phyloP scores from a whole-genome alignment of 2,329 filamentous ascomycete genomes.

The Alternaria postmessia region DNA sequence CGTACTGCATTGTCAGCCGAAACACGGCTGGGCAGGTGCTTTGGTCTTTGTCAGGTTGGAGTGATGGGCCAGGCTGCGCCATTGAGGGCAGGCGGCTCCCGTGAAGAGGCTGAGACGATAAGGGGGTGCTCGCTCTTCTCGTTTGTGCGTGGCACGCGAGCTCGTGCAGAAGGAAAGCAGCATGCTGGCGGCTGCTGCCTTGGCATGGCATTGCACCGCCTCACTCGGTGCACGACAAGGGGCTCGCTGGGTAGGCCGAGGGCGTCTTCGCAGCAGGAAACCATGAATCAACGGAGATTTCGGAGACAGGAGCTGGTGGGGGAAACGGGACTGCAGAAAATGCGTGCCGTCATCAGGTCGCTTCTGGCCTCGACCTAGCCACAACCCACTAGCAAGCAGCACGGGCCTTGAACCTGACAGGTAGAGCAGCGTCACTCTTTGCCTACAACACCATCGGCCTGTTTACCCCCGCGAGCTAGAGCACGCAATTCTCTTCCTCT shows the following conservation, averaged over 20 bases:
- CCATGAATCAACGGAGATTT: constrained; percentile 2
- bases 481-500: constrained; percentile 27
- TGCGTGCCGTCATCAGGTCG: constrained; percentile 26
- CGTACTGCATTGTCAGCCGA: not conserved
- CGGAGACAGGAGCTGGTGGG: constrained; percentile 16
- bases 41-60: not conserved
- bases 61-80: not conserved
- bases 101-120: constrained; percentile 7
- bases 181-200: constrained; percentile 17
- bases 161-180: constrained; percentile 13
- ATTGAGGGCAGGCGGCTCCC: not conserved
- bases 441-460: constrained; percentile 32
- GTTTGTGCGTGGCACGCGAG: constrained; percentile 34
- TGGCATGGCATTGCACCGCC: constrained; percentile 20
- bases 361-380: constrained; percentile 22
- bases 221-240: not conserved
- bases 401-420: constrained; percentile 17
- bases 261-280: constrained; percentile 10
- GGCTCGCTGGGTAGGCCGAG: not conserved
- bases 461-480: constrained; percentile 28
- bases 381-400: constrained; percentile 11
- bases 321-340: constrained; percentile 25
- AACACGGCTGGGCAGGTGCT: not conserved
- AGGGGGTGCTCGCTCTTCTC: not conserved
- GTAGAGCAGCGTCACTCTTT: constrained; percentile 21